Evolutionary conservation across 2,329 filamentous ascomycete genomes (phyloP), one percentile per base, ranked within the genome.

Genomic region (Clonostachys chloroleuca): DNA sequence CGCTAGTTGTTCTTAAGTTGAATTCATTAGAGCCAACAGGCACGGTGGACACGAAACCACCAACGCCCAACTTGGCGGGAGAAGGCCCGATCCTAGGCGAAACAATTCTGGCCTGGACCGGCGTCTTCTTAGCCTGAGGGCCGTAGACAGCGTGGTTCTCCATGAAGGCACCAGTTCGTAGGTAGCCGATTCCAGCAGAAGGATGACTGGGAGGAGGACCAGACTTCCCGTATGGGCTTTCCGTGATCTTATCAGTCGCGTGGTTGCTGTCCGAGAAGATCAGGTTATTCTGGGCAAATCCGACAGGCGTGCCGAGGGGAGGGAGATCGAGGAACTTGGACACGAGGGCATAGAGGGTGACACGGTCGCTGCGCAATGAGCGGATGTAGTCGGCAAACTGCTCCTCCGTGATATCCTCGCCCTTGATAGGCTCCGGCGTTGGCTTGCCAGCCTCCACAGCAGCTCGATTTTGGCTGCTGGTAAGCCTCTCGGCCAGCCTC

Each of bases 121-220:
- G 73, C 6, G 72, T 56, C 51, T 73, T 74, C 24, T 68, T 53
- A 46, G 60, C 67, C 58, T 83, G 81, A 10, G 81, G 81, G 3
- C 81, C 81, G 55, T 83, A 83, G 18, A 81, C 54, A 3, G 81
- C 75, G 59, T 84, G 80, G 60, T 84, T 84, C 49, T 80, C 74
- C 55, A 79, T 63, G 60, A 70, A 79, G 37, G 73, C 69, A 36
- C 63, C 63, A 2, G 79, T 81, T 45, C 81, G 76, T 48, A 84
- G 66, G 62, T 84, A 84, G 46, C 80, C 81, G 45, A 84, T 68
- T 49, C 81, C 81, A 34, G 77, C 81, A 13, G 81, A 84, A 5
- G 81, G 81, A 53, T 84, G 81, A 17, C 77, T 81, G 8, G 71
- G 67, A 1, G 81, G 81, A n/a, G 81, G 81, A 2, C 81, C 81